These are phyloP conservation scores for Blastobotrys apis DNA, from an alignment of 1,139 yeast species.

Conservation along the genomic window DNA sequence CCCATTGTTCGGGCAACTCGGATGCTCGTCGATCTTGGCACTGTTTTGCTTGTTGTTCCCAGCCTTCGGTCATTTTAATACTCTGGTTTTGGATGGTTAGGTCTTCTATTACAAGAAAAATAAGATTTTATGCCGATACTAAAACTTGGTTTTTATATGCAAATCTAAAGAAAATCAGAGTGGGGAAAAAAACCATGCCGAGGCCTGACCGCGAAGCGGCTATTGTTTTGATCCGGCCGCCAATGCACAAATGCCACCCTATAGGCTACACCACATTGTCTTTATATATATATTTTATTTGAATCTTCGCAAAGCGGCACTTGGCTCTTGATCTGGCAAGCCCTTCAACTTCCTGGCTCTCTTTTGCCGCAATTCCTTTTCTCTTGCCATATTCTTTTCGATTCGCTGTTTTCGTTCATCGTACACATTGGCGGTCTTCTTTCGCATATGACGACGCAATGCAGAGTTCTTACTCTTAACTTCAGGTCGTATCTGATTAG, in stretches of 20 bases:
- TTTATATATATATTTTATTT: no score
- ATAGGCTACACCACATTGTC: no score
- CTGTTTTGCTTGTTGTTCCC: constrained; percentile 7
- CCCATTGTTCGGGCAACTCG: constrained; percentile 12
- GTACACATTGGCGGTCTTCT: constrained; percentile 79
- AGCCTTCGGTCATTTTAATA: background rate
- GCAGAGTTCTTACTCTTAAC: constrained; percentile 80
- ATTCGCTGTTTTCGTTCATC: constrained; percentile 82
- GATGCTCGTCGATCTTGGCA: constrained; percentile 12
- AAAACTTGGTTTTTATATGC: no score
- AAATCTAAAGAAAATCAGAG: no score
- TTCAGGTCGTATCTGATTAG: constrained; percentile 37
- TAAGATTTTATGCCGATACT: no score
- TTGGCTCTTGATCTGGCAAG: constrained; percentile 23
- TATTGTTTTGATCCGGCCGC: no score
- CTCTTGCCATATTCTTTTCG: constrained; percentile 70
- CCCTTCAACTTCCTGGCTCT: constrained; percentile 23
- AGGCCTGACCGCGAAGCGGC: no score
- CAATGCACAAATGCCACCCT: no score
- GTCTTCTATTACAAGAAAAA: no score
- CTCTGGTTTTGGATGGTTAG: no score
- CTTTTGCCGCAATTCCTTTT: constrained; percentile 66
- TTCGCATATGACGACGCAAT: constrained; percentile 73
- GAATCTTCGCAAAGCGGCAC: constrained; percentile 35
- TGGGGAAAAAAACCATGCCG: no score